These are phyloP conservation scores for Cyclocybe aegerita DNA, from an alignment of 768 basidiomycete genomes.

Conservation along the genomic window DNA sequence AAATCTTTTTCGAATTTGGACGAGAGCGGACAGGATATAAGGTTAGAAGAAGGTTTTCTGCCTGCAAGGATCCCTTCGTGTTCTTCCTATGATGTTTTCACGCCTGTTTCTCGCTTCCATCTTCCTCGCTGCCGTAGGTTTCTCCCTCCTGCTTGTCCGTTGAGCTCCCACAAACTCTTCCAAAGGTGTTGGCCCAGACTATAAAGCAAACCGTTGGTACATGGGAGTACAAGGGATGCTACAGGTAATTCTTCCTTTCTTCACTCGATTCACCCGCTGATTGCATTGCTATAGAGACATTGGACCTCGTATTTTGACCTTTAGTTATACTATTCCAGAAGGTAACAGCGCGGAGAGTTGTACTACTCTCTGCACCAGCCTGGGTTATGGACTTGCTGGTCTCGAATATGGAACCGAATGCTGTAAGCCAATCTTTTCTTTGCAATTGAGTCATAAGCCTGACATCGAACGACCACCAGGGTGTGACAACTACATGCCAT, in stretches of 20 bases:
- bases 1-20: too few species aligned
- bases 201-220: constrained; percentile 10
- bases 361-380: constrained; percentile 11
- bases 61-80: too few species aligned
- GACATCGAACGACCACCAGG: constrained; percentile 1
- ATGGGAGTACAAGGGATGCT: constrained; percentile 15
- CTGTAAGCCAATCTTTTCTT: constrained; percentile 5
- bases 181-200: too few species aligned
- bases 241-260: constrained; percentile 3
- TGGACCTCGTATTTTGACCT: constrained; percentile 9
- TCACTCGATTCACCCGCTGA: not conserved
- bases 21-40: too few species aligned
- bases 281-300: too few species aligned
- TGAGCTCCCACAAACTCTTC: too few species aligned
- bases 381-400: constrained; percentile 14
- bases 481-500: constrained; percentile 16
- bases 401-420: constrained; percentile 17
- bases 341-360: constrained; percentile 14
- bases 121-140: too few species aligned
- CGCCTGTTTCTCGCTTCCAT: too few species aligned
- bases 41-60: too few species aligned
- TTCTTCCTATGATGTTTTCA: too few species aligned
- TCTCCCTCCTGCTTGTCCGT: too few species aligned
- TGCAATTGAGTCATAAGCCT: not conserved
- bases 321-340: constrained; percentile 5